Conservation (phyloP, 306 rosid genomes). For the Castanea sativa region DNA sequence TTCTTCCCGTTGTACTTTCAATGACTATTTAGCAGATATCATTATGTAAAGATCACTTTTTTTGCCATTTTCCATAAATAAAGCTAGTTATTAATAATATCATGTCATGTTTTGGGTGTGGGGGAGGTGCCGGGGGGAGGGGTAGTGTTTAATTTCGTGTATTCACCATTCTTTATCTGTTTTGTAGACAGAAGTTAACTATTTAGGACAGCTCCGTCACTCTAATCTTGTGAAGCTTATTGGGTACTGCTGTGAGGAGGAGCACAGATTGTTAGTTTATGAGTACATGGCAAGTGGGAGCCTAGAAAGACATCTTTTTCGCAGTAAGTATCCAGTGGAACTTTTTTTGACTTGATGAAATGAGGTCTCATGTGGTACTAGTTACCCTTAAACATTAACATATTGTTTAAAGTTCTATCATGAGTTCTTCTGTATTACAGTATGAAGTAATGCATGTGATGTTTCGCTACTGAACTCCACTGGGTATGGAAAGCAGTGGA, state of each 20-base stretch:
- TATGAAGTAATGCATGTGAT: neutral
- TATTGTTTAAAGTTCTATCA: neutral
- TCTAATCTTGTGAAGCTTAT: constrained; percentile 92
- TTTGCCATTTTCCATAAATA: neutral
- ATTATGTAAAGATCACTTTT: neutral
- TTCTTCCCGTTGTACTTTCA: neutral
- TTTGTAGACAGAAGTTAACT: constrained; percentile 92
- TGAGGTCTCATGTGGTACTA: neutral
- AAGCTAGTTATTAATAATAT: neutral
- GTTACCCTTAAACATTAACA: neutral
- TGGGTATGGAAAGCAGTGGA: neutral
- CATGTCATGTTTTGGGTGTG: neutral
- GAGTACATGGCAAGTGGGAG: constrained; percentile 97
- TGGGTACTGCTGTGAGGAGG: constrained; percentile 98
- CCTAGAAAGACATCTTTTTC: constrained; percentile 94
- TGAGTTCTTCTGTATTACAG: neutral
- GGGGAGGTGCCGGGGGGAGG: too few species aligned
- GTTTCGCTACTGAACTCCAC: neutral
- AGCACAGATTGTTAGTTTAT: constrained; percentile 83
- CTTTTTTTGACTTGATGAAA: constrained; percentile 6
- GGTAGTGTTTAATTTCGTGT: neutral
- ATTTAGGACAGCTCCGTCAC: constrained; percentile 87
- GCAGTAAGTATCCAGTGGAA: constrained; percentile 60
- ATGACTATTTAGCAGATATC: neutral
- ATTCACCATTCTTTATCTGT: neutral